Evolutionary conservation across 2,329 filamentous ascomycete species (phyloP), one percentile per base, ranked within the genome.

Genomic region (Talaromyces rugulosus): DNA sequence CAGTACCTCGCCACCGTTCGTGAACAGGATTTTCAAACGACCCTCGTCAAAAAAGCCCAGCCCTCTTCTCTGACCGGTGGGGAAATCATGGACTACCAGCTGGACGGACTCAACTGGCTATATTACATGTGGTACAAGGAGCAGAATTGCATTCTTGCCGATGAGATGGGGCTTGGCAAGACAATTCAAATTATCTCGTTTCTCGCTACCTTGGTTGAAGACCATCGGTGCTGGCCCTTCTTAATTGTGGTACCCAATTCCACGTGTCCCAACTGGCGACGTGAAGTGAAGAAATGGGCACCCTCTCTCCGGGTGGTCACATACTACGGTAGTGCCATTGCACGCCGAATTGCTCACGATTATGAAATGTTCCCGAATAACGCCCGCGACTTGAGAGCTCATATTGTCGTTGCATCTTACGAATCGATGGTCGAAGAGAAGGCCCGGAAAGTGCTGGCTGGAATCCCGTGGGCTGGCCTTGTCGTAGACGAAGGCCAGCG

Each of bases 161-260:
- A 99, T 71, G 95, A 99, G 72, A 99, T 99, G 95, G 95, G 95
- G 47, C 85, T 99, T 1, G 95, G 95, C 34, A 99, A 99, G 79
- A 99, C 95, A 0, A 91, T 99, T 34, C 95, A 99, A 73, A 87
- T 97, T 58, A 90, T 98, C 63, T 86, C 88, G 2, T 85, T 96
- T 65, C 83, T 98, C 63, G 87, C 90, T 1, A 87, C 89, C 0
- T 77, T 98, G 42, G 82, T 89, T 28, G 83, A 89, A 64, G 83
- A 88, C 58, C 83, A 86, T 70, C 81, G 85, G 71, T 95, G 92
- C 75, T 98, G 90, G 85, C 95, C 95, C 0, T 98, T 97, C 72
- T 82, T 99, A 16, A 83, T 98, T 3, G 92, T 97, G 1, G 94
- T 96, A 0, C 95, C 95, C 0, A 98, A 98, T 71, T 89, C 94